Conservation (phyloP, 2,329 filamentous ascomycete genomes). For the Penicillium polonicum region DNA sequence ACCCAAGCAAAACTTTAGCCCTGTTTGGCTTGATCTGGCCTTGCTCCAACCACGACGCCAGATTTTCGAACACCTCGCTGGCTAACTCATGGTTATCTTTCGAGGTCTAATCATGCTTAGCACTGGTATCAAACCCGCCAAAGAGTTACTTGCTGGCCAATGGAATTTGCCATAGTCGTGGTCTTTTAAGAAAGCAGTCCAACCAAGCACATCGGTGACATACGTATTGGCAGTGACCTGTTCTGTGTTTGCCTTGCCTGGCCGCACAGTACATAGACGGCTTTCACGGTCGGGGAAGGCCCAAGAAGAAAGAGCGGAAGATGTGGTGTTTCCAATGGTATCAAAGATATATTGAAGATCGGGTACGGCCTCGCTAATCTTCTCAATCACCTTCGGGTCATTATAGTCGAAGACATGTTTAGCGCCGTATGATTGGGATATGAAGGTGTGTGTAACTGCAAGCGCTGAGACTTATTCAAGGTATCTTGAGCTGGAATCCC, state of each 20-base stretch:
- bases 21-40: constrained; percentile 34
- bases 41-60: constrained; percentile 27
- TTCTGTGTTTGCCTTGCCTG: not conserved
- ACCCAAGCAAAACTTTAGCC: constrained; percentile 27
- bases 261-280: not conserved
- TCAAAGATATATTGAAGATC: not conserved
- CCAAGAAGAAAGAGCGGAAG: not conserved
- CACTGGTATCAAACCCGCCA: too few relatives aligned
- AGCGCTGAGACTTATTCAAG: too few relatives aligned
- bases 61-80: constrained; percentile 33
- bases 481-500: too few relatives aligned
- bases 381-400: not conserved
- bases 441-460: too few relatives aligned
- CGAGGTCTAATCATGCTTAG: too few relatives aligned
- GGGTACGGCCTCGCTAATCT: not conserved
- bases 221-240: not conserved
- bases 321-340: not conserved
- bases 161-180: not conserved
- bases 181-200: not conserved
- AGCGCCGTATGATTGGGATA: too few relatives aligned
- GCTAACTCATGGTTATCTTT: too few relatives aligned
- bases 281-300: not conserved
- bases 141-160: not conserved
- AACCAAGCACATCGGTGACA: not conserved
- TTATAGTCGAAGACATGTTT: too few relatives aligned